Percentiles rank a stretch among this genome's conserved stretches.
Conservation (phyloP, 768 basidiomycete species). For the Rhizopogon sp. region DNA sequence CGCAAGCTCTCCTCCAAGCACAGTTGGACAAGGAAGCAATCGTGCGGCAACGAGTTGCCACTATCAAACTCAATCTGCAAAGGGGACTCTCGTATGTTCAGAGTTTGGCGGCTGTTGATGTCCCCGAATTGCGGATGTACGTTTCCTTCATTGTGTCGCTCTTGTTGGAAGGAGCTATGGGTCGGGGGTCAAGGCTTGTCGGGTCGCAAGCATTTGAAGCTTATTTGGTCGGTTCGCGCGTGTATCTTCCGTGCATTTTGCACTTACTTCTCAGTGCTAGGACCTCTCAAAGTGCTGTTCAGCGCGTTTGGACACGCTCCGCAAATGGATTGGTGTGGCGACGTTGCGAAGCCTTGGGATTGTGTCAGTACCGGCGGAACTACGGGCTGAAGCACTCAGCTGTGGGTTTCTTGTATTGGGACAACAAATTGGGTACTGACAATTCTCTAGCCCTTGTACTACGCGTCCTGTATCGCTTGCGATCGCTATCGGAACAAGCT, state of each 20-base stretch:
- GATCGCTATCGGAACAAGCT: slow-evolving; percentile 73
- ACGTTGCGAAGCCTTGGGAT: slow-evolving; percentile 71
- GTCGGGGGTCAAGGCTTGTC: slow-evolving; percentile 56
- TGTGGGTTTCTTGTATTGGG: slow-evolving; percentile 3
- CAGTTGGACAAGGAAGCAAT: slow-evolving; percentile 79
- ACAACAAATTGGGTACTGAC: not conserved
- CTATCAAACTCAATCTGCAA: slow-evolving; percentile 48
- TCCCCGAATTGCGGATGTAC: slow-evolving; percentile 49
- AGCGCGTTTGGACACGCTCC: slow-evolving; percentile 62
- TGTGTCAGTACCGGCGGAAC: slow-evolving; percentile 62
- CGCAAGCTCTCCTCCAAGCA: slow-evolving; percentile 75
- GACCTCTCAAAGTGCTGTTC: slow-evolving; percentile 67
- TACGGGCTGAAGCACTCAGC: slow-evolving; percentile 66
- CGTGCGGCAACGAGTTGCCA: slow-evolving; percentile 55
- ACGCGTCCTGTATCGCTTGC: slow-evolving; percentile 81
- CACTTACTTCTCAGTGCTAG: slow-evolving; percentile 29
- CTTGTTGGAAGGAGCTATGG: slow-evolving; percentile 62
- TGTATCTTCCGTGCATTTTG: not conserved
- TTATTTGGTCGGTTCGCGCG: slow-evolving; percentile 59
- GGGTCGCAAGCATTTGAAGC: slow-evolving; percentile 63
- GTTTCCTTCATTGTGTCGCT: slow-evolving; percentile 55
- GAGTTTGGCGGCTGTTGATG: slow-evolving; percentile 50
- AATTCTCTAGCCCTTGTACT: slow-evolving; percentile 60
- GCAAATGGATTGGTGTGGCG: slow-evolving; percentile 77
- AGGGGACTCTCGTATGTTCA: slow-evolving; percentile 69